These are phyloP conservation scores for Coemansia brasiliensis DNA, from an alignment of 192 early-diverging fungal species.

Conservation along the genomic window DNA sequence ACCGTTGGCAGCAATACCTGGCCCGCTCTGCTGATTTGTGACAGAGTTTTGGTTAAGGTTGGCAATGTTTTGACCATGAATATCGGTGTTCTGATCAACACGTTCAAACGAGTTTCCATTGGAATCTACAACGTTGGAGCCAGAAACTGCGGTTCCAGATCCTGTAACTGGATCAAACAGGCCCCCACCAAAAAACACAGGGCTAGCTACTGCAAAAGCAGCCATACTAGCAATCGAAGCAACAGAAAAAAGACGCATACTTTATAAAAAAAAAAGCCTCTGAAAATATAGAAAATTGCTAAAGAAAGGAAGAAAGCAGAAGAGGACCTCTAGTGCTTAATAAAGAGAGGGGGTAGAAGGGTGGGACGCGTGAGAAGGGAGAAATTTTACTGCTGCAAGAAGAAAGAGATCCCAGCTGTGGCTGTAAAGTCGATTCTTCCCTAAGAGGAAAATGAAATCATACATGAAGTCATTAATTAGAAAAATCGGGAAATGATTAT, in stretches of 20 bases:
- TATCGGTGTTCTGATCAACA: conserved; percentile 38
- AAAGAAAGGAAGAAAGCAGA: background rate
- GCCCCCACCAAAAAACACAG: conserved; percentile 16
- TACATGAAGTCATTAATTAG: too few species aligned
- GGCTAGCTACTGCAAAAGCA: conserved; percentile 1
- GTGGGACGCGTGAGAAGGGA: too few species aligned
- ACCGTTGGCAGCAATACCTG: conserved; percentile 32
- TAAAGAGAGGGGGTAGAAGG: too few species aligned
- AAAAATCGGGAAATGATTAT: too few species aligned
- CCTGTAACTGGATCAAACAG: conserved; percentile 30
- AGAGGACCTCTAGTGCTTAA: background rate
- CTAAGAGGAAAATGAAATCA: too few species aligned
- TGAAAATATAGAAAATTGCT: background rate
- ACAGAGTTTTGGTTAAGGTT: conserved; percentile 35
- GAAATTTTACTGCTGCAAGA: too few species aligned
- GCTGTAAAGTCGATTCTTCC: too few species aligned
- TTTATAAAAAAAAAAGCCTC: background rate
- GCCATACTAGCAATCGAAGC: background rate
- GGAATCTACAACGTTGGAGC: conserved; percentile 15
- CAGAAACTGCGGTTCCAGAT: conserved; percentile 12
- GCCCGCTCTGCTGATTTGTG: conserved; percentile 25
- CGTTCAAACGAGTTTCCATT: conserved; percentile 40
- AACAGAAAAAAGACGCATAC: background rate
- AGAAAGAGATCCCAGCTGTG: too few species aligned
- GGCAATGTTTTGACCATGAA: conserved; percentile 32